Evolutionary conservation across 495 filamentous ascomycete species (phyloP).

Genomic region (Lepidopterella palustris): DNA sequence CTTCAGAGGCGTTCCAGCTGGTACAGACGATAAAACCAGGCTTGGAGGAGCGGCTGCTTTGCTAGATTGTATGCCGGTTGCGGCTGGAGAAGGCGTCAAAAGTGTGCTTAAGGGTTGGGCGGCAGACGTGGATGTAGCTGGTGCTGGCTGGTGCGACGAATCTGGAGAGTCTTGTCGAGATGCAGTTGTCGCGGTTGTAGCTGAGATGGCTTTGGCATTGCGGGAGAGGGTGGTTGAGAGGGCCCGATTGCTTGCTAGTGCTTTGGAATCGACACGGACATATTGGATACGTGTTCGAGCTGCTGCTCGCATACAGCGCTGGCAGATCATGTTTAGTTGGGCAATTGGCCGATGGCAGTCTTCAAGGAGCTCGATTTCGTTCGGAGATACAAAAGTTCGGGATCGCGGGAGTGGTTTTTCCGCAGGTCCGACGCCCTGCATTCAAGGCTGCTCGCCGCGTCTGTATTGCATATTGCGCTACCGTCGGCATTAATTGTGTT

Average conservation of each 20-base stretch:
- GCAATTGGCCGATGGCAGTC: not conserved
- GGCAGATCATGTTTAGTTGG: constrained; percentile 28
- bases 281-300: constrained; percentile 4
- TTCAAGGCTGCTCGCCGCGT: no score
- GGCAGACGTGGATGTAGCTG: constrained; percentile 44
- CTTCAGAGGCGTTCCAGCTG: constrained; percentile 63
- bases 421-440: not conserved
- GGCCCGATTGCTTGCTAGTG: not conserved
- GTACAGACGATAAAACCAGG: constrained; percentile 44
- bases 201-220: constrained; percentile 12
- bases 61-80: constrained; percentile 28
- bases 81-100: constrained; percentile 39
- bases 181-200: constrained; percentile 3
- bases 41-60: constrained; percentile 29
- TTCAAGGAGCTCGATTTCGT: no score
- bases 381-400: no score
- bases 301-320: constrained; percentile 25
- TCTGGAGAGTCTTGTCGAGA: constrained; percentile 6
- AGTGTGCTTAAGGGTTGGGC: constrained; percentile 49
- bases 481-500: no score
- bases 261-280: not conserved
- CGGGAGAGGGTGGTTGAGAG: constrained; percentile 10
- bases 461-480: no score
- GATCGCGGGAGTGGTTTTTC: no score
- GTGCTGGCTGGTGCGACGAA: constrained; percentile 24